phyloP scores from a whole-genome alignment of 1,139 yeast genomes.

The Spencermartinsiella ligniputridi region DNA sequence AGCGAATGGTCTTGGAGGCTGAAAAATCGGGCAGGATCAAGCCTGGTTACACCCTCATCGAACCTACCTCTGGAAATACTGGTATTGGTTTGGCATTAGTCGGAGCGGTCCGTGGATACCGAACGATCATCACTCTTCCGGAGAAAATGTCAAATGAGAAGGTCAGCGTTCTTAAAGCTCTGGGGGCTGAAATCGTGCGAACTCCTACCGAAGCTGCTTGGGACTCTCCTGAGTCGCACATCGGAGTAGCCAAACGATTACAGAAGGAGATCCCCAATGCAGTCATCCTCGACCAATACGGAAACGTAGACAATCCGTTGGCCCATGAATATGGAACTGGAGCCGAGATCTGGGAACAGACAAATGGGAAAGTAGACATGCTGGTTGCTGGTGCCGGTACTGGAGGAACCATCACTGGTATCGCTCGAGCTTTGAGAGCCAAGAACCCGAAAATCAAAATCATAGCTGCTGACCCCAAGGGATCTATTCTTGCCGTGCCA shows the following conservation, averaged over 20 bases:
- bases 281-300: slow-evolving; percentile 79
- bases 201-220: slow-evolving; percentile 93
- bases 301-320: slow-evolving; percentile 71
- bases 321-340: slow-evolving; percentile 89
- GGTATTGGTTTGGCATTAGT: slow-evolving; percentile 87
- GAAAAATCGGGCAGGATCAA: slow-evolving; percentile 73
- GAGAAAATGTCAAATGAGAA: slow-evolving; percentile 93
- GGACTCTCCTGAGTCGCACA: slow-evolving; percentile 90
- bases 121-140: slow-evolving; percentile 84
- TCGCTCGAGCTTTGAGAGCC: slow-evolving; percentile 70
- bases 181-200: slow-evolving; percentile 88
- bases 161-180: slow-evolving; percentile 80
- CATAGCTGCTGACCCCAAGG: slow-evolving; percentile 83
- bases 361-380: slow-evolving; percentile 66
- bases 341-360: slow-evolving; percentile 79
- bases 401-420: slow-evolving; percentile 80
- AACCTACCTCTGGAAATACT: slow-evolving; percentile 74
- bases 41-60: slow-evolving; percentile 83
- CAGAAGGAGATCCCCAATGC: slow-evolving; percentile 85
- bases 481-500: slow-evolving; percentile 81
- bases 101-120: slow-evolving; percentile 83
- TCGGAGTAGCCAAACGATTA: slow-evolving; percentile 79
- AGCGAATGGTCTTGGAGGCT: slow-evolving; percentile 75
- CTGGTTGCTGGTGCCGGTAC: slow-evolving; percentile 92
- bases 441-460: slow-evolving; percentile 59